Evolutionary conservation across 1,284 basidiomycete species (phyloP), one percentile per base, ranked within the genome.

Genomic region (Trametes hirsuta): DNA sequence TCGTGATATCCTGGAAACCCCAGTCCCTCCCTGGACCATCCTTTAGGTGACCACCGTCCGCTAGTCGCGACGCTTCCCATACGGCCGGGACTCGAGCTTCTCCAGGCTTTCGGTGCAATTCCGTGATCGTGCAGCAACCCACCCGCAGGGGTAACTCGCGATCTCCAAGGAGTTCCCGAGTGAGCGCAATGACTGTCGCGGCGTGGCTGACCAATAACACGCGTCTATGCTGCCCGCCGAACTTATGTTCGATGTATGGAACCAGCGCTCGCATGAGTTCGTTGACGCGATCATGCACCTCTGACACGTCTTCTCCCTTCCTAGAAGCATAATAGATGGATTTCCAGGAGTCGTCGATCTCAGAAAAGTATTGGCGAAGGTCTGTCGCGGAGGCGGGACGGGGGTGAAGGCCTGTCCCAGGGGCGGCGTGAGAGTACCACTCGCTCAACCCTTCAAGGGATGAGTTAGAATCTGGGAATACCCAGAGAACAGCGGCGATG

Each of bases 121-220:
- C 82, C 1, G 86, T 85, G 55, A 93, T 55, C 3, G 89, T 84
- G 66, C 89, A 91, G 64, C 88, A 91, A 12, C 88, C 91, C 8
- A 87, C 82, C 55, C 86, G 76, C 37, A 92, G 67, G 4, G 81
- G 79, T 34, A 85, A 56, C 0, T 73, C 70, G 30, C 77, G 75
- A 50, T 87, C 79, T 1, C 81, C 84, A 5, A 85, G 63, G 40
- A 95, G 78, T 41, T 78, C 83, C 55, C 87, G 78, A 4, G 83
- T 82, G 45, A 95, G 81, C 3, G 87, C 85, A 63, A 93, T 92
- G 61, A 82, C 79, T 4, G 91, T 88, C 14, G 92, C 93, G 0
- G 93, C 93, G 71, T 95, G 93, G 59, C 84, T 87, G 64, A 93
- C 81, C 30, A 95, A 74, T 39, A 95, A 70, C 12, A 94, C 76